Conservation (phyloP, 2,329 filamentous ascomycete genomes). For the Aspergillus sp. region DNA sequence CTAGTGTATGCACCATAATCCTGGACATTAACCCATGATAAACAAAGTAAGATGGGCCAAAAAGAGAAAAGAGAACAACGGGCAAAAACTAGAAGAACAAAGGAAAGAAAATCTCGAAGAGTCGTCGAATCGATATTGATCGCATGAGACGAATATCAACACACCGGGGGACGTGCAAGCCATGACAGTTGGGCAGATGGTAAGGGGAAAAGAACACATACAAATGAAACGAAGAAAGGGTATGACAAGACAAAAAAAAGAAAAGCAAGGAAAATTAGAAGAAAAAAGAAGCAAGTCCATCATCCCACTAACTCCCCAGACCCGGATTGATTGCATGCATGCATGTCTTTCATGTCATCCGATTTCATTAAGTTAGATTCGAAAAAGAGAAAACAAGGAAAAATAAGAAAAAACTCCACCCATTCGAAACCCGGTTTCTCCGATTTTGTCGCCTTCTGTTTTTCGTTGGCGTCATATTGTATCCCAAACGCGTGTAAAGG, state of each 20-base stretch:
- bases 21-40: constrained; percentile 21
- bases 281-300: constrained; percentile 10
- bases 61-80: constrained; percentile 15
- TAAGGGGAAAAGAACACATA: constrained; percentile 1
- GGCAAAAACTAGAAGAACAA: constrained; percentile 15
- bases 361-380: constrained; percentile 15
- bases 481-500: constrained; percentile 15
- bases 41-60: constrained; percentile 14
- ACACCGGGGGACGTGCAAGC: constrained; percentile 5
- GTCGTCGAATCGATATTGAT: constrained; percentile 13
- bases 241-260: constrained; percentile 4
- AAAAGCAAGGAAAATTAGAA: constrained; percentile 4
- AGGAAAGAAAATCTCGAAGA: constrained; percentile 8
- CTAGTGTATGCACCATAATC: constrained; percentile 20
- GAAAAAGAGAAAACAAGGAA: constrained; percentile 12
- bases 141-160: constrained; percentile 9
- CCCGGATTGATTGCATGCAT: constrained; percentile 10
- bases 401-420: constrained; percentile 18
- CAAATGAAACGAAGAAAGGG: constrained; percentile 7
- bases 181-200: not conserved
- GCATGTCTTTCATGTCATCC: constrained; percentile 14
- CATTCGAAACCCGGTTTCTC: constrained; percentile 7
- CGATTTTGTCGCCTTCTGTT: constrained; percentile 8
- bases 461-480: constrained; percentile 9
- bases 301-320: constrained; percentile 14